Percentiles rank a stretch among this genome's conserved stretches.
These are phyloP conservation scores for Globisporangium rhizosaccharum DNA, from an alignment of 352 stramenopile species.

Conservation along the genomic window DNA sequence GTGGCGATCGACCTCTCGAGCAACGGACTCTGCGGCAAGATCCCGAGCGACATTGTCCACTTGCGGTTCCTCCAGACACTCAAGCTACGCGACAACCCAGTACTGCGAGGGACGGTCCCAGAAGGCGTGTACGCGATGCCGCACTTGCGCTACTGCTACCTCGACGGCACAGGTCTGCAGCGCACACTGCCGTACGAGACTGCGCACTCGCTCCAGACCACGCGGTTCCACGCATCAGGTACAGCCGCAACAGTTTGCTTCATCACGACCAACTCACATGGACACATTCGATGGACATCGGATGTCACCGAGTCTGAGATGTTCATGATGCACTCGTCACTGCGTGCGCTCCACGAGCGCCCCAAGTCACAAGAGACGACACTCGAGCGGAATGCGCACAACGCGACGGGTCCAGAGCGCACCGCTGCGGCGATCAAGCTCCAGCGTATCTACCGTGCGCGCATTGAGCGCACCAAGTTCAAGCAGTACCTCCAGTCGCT, in stretches of 20 bases:
- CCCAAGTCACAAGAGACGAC: conserved; percentile 7
- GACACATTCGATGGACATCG: conserved; percentile 34
- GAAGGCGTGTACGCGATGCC: conserved; percentile 31
- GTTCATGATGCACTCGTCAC: conserved; percentile 40
- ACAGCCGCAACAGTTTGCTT: conserved; percentile 37
- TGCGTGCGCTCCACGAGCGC: conserved; percentile 37
- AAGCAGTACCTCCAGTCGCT: conserved; percentile 45
- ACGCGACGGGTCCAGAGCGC: conserved; percentile 61
- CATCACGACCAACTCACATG: conserved; percentile 21
- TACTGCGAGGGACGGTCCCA: conserved; percentile 27
- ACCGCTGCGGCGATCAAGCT: conserved; percentile 51
- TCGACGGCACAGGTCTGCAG: conserved; percentile 47
- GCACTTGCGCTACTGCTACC: conserved; percentile 54
- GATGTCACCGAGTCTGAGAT: conserved; percentile 56
- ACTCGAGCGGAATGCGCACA: conserved; percentile 37
- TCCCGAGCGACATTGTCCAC: conserved; percentile 36
- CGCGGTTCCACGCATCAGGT: conserved; percentile 26
- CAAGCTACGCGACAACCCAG: conserved; percentile 53
- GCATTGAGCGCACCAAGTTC: conserved; percentile 61
- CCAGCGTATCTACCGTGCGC: conserved; percentile 63
- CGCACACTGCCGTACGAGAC: conserved; percentile 38
- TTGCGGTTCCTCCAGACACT: conserved; percentile 45
- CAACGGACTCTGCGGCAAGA: conserved; percentile 40
- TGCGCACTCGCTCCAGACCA: conserved; percentile 57
- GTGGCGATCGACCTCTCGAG: conserved; percentile 42